Evolutionary conservation across 2,329 filamentous ascomycete species (phyloP), one percentile per base, ranked within the genome.

Genomic region (Talaromyces sp.): DNA sequence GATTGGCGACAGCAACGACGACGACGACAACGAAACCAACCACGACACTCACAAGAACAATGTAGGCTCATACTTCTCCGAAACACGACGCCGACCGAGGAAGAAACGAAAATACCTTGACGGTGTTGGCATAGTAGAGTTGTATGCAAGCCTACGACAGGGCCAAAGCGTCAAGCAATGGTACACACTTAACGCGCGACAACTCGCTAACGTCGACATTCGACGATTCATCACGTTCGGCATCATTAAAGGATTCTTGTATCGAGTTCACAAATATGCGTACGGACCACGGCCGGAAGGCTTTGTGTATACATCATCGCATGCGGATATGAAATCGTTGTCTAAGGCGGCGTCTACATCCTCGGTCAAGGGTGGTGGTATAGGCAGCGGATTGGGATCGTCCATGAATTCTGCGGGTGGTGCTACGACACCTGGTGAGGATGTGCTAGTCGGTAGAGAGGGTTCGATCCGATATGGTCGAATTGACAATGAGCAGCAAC

Each of bases 191-290:
- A 90, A 96, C 76, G 85, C 88, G 69, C 86, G 89, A 47, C 80
- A 90, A 45, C 83, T 97, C 9, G 82, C 85, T 13, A 89, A 89
- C 72, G 88, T 99, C 65, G 95, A 99, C 75, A 87, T 97, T 63
- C 87, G 95, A 13, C 89, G 95, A 33, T 89, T 99, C 68, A 92
- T 98, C 68, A 96, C 96, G 66, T 99, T 98, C 73, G 95, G 94
- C 65, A 86, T 97, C 66, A 96, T 98, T 76, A 98, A 98, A 79
- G 93, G 94, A 16, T 91, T 96, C 70, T 80, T 99, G 27, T 97
- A 97, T 77, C 87, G 95, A 39, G 89, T 97, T 47, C 92, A 98
- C 79, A 96, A 95, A 76, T 96, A 96, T 74, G 90, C 92, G 33
- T 86, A 96, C 68, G 65, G 65, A 8, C 65, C 65, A 6, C 65